Base-by-base conservation (phyloP, 2,329 filamentous ascomycete genomes). In the Penicillium sp. region DNA sequence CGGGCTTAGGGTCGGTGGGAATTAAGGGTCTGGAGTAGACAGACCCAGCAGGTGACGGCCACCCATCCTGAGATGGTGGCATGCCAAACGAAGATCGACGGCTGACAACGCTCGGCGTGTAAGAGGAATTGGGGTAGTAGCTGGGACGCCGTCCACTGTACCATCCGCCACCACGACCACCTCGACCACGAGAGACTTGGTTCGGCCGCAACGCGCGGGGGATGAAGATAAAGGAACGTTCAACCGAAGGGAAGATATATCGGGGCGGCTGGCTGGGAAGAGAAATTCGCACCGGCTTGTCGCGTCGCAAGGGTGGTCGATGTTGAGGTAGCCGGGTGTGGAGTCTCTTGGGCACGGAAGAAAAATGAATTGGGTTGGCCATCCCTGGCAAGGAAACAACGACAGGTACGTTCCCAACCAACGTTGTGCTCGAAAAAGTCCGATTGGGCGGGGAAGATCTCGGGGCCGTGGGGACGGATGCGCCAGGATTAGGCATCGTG, bases 171-270 rank as follows among this genome's bases (percentile, higher is more conserved):
- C 90, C 86, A 69, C 90, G 88, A 58, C 88, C 89, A 51, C 89
- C 89, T 53, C 89, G 82, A 50, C 82, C 82, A 53, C 84, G 81
- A 63, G 87, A 85, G 31, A 86, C 85, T 77, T 96, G 92, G 71
- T 96, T 97, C 14, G 94, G 94, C 64, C 94, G 86, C 78, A 97
- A 83, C 11, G 93, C 93, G 63, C 94, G 85, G 13, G 94, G 94
- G 58, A 99, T 99, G 76, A 99, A 99, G 67, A 97, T 96, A 74
- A 99, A 99, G 0, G 94, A 97, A 62, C 94, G 83, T 67, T 97
- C 92, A 45, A 85, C 81, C 2, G 92, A 89, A 6, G 94, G 94
- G 75, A 94, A 96, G 58, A 97, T 92, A 74, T 97, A 97, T 60
- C 89, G 86, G 35, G 91, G 89, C 13, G 85, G 80, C 61, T 89